Percentiles rank a stretch among this genome's conserved stretches.
phyloP scores from a whole-genome alignment of 75 land plant genomes.

The Sequoiadendron giganteum region DNA sequence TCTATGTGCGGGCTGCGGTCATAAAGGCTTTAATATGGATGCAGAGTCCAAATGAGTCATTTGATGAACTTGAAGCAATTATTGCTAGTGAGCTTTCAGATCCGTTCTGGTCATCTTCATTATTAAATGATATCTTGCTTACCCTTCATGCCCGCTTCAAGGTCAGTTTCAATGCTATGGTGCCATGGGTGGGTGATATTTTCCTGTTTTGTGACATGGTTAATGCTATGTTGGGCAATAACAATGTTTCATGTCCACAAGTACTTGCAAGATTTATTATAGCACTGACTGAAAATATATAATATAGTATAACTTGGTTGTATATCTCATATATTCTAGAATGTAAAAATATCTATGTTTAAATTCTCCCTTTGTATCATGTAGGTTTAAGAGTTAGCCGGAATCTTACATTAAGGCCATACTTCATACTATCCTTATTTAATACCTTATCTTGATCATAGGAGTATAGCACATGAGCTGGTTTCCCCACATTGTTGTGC shows the following conservation, averaged over 20 bases:
- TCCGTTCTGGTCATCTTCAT: slow-evolving; percentile 91
- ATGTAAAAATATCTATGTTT: background rate
- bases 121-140: slow-evolving; percentile 90
- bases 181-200: background rate
- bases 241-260: background rate
- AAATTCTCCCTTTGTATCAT: background rate
- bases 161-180: slow-evolving; percentile 37
- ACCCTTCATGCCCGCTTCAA: slow-evolving; percentile 98
- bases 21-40: slow-evolving; percentile 98
- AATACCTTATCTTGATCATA: background rate
- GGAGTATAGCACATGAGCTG: background rate
- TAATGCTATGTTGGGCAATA: background rate
- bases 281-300: background rate
- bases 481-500: background rate
- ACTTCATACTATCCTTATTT: too few relatives aligned
- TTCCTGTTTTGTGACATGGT: background rate
- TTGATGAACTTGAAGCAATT: slow-evolving; percentile 90
- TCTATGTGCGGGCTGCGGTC: slow-evolving; percentile 92
- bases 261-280: background rate
- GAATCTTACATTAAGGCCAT: background rate
- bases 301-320: background rate
- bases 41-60: slow-evolving; percentile 92
- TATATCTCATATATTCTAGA: background rate
- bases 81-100: slow-evolving; percentile 95
- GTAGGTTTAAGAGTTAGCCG: background rate